These are phyloP conservation scores for Magnusiomyces magnusii DNA, from an alignment of 1,139 yeast species.

Conservation along the genomic window DNA sequence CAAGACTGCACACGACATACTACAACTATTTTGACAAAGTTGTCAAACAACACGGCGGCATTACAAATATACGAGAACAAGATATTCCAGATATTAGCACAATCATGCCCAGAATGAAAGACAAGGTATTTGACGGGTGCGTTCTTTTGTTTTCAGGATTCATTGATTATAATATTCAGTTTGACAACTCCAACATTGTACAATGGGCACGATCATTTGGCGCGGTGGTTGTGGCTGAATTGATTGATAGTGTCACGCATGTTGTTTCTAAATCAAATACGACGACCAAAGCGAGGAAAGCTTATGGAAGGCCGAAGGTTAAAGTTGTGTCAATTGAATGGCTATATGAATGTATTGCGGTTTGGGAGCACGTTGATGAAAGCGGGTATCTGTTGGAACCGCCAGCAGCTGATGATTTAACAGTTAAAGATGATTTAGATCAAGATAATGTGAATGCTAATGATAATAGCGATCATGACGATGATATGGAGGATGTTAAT, in stretches of 20 bases:
- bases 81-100: conserved; percentile 31
- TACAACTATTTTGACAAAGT: conserved; percentile 41
- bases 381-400: conserved; percentile 48
- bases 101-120: conserved; percentile 68
- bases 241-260: conserved; percentile 73
- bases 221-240: conserved; percentile 71
- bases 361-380: conserved; percentile 69
- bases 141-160: conserved; percentile 79
- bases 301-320: conserved; percentile 38
- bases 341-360: conserved; percentile 77
- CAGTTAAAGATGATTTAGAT: neutral
- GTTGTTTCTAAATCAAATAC: conserved; percentile 73
- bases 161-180: conserved; percentile 66
- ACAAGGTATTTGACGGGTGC: conserved; percentile 56
- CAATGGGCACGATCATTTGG: conserved; percentile 93
- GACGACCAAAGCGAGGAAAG: conserved; percentile 71
- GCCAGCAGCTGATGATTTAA: conserved; percentile 22
- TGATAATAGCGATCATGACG: conserved; percentile 1
- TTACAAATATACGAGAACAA: conserved; percentile 8
- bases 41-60: conserved; percentile 10
- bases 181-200: conserved; percentile 68
- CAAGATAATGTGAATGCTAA: neutral
- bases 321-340: conserved; percentile 89
- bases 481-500: conserved; percentile 32
- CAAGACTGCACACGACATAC: conserved; percentile 57